Percentiles rank a stretch among this genome's conserved stretches.
These are phyloP conservation scores for Casuarina cunninghamiana DNA, from an alignment of 306 rosid genomes.

Conservation along the genomic window DNA sequence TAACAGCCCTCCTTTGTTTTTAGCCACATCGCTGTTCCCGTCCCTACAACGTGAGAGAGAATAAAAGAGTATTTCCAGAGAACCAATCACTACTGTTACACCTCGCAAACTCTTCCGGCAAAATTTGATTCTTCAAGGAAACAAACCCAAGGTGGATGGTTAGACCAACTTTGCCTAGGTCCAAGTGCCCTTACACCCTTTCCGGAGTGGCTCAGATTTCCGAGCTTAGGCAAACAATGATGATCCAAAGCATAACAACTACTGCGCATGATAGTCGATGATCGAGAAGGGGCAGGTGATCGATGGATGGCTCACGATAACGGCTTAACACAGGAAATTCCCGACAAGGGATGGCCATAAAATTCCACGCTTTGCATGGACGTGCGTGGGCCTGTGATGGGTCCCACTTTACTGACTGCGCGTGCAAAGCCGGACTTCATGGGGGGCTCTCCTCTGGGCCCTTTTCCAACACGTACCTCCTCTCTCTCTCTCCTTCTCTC, in stretches of 20 bases:
- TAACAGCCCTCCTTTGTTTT: not conserved
- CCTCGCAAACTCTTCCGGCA: not conserved
- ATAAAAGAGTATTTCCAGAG: not conserved
- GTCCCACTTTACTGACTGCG: constrained; percentile 58
- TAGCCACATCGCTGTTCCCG: not conserved
- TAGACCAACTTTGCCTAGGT: no score
- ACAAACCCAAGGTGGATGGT: no score
- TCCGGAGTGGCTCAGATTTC: not conserved
- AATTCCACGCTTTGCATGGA: constrained; percentile 61
- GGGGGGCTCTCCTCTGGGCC: constrained; percentile 54
- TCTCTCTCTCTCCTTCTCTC: not conserved
- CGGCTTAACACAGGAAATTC: constrained; percentile 25
- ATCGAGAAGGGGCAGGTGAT: not conserved
- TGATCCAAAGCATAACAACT: constrained; percentile 1
- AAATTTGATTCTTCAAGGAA: not conserved
- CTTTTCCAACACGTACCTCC: not conserved
- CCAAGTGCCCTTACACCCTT: no score
- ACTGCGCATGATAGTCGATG: not conserved
- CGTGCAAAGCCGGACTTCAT: constrained; percentile 70
- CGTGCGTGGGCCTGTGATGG: constrained; percentile 44
- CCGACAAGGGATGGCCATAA: constrained; percentile 36
- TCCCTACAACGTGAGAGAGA: not conserved
- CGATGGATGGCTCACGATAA: constrained; percentile 7
- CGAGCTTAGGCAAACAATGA: not conserved
- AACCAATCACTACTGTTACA: not conserved